Conservation (phyloP, 352 stramenopile species). For the Elongisporangium undulatum region DNA sequence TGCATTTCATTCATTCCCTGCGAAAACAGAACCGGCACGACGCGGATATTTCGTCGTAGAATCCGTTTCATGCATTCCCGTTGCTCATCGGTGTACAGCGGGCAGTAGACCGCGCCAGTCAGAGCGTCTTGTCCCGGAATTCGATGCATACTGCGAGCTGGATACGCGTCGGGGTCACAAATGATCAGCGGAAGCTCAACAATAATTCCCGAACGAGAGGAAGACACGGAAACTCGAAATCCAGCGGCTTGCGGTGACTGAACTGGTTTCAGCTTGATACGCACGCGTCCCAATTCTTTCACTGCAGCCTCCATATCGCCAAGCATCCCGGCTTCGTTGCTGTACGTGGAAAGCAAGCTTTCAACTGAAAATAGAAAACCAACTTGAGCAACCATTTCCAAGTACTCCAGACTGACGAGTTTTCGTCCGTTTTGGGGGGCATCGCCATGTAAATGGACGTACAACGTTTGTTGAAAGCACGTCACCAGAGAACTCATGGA, state of each 20-base stretch:
- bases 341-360: constrained; percentile 81
- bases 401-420: constrained; percentile 45
- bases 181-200: constrained; percentile 78
- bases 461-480: constrained; percentile 84
- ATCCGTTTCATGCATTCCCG: constrained; percentile 52
- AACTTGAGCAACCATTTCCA: constrained; percentile 62
- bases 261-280: constrained; percentile 69
- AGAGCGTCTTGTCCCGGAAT: constrained; percentile 67
- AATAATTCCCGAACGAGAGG: constrained; percentile 45
- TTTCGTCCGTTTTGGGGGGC: constrained; percentile 28
- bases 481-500: constrained; percentile 78
- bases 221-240: constrained; percentile 73
- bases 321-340: constrained; percentile 81
- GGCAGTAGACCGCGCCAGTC: constrained; percentile 69
- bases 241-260: constrained; percentile 50
- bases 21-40: constrained; percentile 80
- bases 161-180: constrained; percentile 27
- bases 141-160: constrained; percentile 62
- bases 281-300: constrained; percentile 60
- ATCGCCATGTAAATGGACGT: constrained; percentile 65
- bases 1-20: constrained; percentile 94
- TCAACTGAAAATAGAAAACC: constrained; percentile 84
- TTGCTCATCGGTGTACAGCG: constrained; percentile 36
- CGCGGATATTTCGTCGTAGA: constrained; percentile 47
- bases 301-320: constrained; percentile 81